Evolutionary conservation across 139 green algal genomes (phyloP), one percentile per base, ranked within the genome.

Genomic region (Chlamydomonas eustigma): DNA sequence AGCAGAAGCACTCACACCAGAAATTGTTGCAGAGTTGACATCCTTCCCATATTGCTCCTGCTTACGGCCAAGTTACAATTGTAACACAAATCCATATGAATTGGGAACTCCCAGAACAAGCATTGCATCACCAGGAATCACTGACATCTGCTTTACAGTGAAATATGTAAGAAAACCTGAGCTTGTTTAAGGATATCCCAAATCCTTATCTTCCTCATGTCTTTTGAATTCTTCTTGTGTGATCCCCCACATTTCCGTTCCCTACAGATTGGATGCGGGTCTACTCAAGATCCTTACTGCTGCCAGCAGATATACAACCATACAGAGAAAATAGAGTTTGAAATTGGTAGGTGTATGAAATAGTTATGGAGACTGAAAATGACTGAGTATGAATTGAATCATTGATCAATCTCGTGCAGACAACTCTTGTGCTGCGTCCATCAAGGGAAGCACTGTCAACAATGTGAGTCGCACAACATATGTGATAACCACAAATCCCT

Each of bases 301-400:
- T 74, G 66, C 35, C 18, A 50, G 5, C n/a, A 39, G 28, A 74
- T 74, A 32, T 12, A 44, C 32, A 33, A 39, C 8, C 8, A 50
- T 35, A 39, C 66, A 31, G 25, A 65, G 39, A 76, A 76, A 44
- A 66, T 66, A 12, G 71, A 76, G 44, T 76, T 76, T 66, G 71
- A 76, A 66, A 44, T 37, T 38, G 71, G 71, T 76, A 28, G 24
- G 71, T 25, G n/a, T n/a, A n/a, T n/a, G n/a, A n/a, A n/a, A n/a
- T n/a, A n/a, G n/a, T n/a, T n/a, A n/a, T n/a, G n/a, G n/a, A n/a
- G n/a, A n/a, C n/a, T n/a, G n/a, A n/a, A n/a, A n/a, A n/a, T n/a
- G n/a, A n/a, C n/a, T n/a, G n/a, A n/a, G n/a, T n/a, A n/a, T n/a
- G n/a, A n/a, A n/a, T n/a, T n/a, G n/a, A n/a, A n/a, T n/a, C n/a